Evolutionary conservation across 2,329 filamentous ascomycete species (phyloP).

Genomic region (Albophoma yamanashiensis): DNA sequence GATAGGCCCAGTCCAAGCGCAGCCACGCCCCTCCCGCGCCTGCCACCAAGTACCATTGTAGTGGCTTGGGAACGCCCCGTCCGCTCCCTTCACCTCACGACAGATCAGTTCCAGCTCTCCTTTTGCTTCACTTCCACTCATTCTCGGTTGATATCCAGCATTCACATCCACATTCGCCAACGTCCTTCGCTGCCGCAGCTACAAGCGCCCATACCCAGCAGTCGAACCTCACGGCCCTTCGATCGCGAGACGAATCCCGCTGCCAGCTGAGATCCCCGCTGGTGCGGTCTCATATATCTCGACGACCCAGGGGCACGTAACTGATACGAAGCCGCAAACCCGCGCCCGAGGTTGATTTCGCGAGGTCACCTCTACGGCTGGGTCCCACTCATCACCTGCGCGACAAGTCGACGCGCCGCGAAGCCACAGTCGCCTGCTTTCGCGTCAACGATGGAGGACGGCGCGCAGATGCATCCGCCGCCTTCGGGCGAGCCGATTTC

Average conservation of each 20-base stretch:
- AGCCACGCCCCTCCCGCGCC: neutral
- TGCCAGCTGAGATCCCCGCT: neutral
- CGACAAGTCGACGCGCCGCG: neutral
- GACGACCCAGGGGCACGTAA: neutral
- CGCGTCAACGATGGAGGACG: slow-evolving; percentile 33
- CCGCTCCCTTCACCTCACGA: neutral
- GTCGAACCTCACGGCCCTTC: neutral
- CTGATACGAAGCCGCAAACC: neutral
- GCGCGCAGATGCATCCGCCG: slow-evolving; percentile 25
- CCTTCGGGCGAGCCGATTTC: slow-evolving; percentile 36
- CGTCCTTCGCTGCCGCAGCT: neutral
- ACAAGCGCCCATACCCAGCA: neutral
- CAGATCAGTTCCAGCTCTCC: neutral
- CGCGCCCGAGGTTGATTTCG: neutral
- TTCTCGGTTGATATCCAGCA: neutral
- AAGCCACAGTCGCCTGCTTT: neutral
- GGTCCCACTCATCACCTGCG: neutral
- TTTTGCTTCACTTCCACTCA: neutral
- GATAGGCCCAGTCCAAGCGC: neutral
- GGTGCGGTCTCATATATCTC: neutral
- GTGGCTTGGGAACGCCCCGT: neutral
- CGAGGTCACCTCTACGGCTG: neutral
- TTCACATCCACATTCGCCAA: neutral
- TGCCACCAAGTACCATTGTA: neutral
- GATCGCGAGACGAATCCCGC: neutral